These are phyloP conservation scores for Aspergillus sp. DNA, from an alignment of 2,329 filamentous ascomycete species.

Conservation along the genomic window DNA sequence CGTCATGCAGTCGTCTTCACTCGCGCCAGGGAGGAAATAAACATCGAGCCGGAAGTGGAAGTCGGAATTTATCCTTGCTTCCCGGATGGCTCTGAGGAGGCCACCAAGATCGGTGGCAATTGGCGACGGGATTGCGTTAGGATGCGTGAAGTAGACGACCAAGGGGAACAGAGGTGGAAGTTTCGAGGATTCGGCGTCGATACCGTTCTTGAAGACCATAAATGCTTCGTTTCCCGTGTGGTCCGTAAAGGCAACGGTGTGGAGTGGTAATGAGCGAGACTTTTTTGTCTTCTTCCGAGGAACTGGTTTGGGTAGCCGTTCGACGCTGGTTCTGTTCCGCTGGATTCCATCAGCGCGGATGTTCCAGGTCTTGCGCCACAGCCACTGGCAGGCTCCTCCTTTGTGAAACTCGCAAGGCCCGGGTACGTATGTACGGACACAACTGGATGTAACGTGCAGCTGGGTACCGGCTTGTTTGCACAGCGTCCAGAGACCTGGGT, in stretches of 20 bases:
- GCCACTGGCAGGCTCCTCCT: background rate
- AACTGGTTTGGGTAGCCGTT: background rate
- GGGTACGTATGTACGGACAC: background rate
- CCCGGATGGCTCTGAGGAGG: background rate
- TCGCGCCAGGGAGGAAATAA: conserved; percentile 5
- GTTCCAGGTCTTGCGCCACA: conserved; percentile 2
- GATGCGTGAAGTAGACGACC: conserved; percentile 9
- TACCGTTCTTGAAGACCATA: conserved; percentile 6
- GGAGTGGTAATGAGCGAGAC: background rate
- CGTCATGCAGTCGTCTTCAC: background rate
- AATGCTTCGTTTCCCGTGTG: conserved; percentile 1
- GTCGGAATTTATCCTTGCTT: background rate
- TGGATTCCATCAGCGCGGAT: background rate
- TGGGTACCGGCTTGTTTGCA: background rate
- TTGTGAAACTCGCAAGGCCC: background rate
- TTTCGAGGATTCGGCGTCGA: background rate
- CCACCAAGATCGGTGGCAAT: background rate
- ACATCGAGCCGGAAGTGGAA: conserved; percentile 9
- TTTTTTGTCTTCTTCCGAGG: background rate
- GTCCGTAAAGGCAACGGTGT: background rate
- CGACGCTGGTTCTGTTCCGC: background rate
- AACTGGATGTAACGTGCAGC: background rate
- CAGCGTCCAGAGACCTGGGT: background rate
- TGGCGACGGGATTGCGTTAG: background rate
- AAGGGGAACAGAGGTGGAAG: conserved; percentile 11